Evolutionary conservation across 805 yeast genomes (phyloP), one percentile per base, ranked within the genome.

Genomic region (Wickerhamomyces chambardii): DNA sequence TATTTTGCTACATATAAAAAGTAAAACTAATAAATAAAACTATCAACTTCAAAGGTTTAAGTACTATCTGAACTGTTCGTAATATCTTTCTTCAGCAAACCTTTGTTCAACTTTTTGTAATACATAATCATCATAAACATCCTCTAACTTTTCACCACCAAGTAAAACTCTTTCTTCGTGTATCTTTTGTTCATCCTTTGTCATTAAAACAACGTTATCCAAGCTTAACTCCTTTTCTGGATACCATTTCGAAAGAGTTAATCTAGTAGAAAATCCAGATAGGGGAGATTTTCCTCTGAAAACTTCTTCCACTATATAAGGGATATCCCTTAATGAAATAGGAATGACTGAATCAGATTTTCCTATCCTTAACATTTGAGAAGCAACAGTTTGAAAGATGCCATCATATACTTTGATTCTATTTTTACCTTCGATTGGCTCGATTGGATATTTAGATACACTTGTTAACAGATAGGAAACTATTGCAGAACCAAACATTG

Each of bases 241-340:
- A 42, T 77, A 81, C 99, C 99, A 92, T 52, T 84, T 67, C 1
- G 95, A 77, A 28, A 92, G 66, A 1, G 90, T 75, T 40, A 90
- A 63, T 47, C 87, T 73, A 1, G 94, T 84, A 6, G 89, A 79
- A 47, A 69, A 84, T 15, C 89, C 83, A 15, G 95, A 80, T 12
- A 89, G 69, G 15, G 94, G 92, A 0, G 95, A 82, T 56, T 87
- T 86, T 12, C 97, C 97, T 41, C 94, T 75, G 64, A 78, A 92
- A 3, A 92, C 81, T 59, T 92, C 99, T 52, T 90, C 97, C 26
- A 89, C 66, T 14, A 90, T 66, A 52, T 87, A 92, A 31, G 77
- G 82, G 19, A 85, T 77, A 40, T 92, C 98, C 32, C 60, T 63
- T 37, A 78, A 48, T 2, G 86, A 68, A 21, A 84, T 65, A 25